Percentiles rank a stretch among this genome's conserved stretches.
Evolutionary conservation across 1,284 basidiomycete species (phyloP).

Genomic region (Ustilago loliicola): DNA sequence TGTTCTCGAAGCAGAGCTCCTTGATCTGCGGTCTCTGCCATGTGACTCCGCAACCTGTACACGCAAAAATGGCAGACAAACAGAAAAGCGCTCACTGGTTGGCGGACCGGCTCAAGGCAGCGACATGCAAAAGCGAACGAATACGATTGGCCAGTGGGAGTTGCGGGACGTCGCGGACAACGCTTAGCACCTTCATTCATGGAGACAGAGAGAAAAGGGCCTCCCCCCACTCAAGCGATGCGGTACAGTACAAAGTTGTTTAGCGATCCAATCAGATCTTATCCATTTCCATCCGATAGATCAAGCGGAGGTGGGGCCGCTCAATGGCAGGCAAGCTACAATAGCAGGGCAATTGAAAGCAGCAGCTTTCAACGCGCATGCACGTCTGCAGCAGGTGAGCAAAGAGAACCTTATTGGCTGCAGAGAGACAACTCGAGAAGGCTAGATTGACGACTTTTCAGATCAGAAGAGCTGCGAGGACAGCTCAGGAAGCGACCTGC

Average conservation of each 20-base stretch:
- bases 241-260: background rate
- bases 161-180: constrained; percentile 28
- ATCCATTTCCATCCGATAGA: constrained; percentile 41
- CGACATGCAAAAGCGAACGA: background rate
- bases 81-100: background rate
- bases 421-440: constrained; percentile 3
- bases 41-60: constrained; percentile 13
- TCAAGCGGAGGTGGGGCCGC: constrained; percentile 16
- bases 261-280: constrained; percentile 43
- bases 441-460: constrained; percentile 31
- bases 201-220: background rate
- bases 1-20: background rate
- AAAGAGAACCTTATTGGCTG: constrained; percentile 11
- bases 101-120: background rate
- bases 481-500: background rate
- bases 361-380: constrained; percentile 9
- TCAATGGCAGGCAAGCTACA: background rate
- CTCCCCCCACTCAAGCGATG: constrained; percentile 8
- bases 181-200: constrained; percentile 1
- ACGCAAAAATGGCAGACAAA: background rate
- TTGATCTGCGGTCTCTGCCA: background rate
- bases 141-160: constrained; percentile 26
- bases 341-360: background rate
- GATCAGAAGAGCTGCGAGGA: constrained; percentile 6
- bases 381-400: background rate